phyloP scores from a whole-genome alignment of 140 eudicot species.

The Anethum foeniculum region DNA sequence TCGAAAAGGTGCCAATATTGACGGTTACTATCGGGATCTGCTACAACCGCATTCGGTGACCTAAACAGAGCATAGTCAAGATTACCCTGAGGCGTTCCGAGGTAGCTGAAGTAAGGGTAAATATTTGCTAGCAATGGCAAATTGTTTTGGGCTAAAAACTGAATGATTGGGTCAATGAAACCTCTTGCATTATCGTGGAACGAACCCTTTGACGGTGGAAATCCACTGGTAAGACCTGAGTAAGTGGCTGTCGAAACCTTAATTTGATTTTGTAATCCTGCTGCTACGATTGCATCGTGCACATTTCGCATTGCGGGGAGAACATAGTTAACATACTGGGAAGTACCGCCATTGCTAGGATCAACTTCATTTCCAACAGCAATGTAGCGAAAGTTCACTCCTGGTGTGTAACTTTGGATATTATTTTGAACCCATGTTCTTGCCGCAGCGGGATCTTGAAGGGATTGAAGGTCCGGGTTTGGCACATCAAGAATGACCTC shows the following conservation, averaged over 20 bases:
- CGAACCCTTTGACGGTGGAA: not conserved
- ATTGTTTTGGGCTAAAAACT: not conserved
- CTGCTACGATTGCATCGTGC: not conserved
- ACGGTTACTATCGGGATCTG: not conserved
- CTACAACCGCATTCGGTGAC: not conserved
- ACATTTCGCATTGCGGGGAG: not conserved
- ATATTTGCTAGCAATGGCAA: slow-evolving; percentile 1
- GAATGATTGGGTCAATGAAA: not conserved
- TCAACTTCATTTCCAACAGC: slow-evolving; percentile 3
- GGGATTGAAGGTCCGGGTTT: not conserved
- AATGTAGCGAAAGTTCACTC: slow-evolving; percentile 4
- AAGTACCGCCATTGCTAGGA: not conserved
- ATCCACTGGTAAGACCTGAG: not conserved
- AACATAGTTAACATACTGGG: not conserved
- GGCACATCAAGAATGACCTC: slow-evolving; percentile 1
- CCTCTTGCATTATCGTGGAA: not conserved
- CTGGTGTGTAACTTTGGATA: not conserved
- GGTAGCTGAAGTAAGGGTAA: not conserved
- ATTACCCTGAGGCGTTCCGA: not conserved
- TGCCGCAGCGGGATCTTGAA: not conserved
- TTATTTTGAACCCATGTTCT: not conserved
- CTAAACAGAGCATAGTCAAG: not conserved
- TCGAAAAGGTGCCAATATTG: not conserved
- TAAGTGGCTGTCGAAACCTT: not conserved
- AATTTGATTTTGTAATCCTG: not conserved